A percentile compares a stretch with the other conserved stretches of the same genome.
Evolutionary conservation across 352 stramenopile species (phyloP).

Genomic region (Phytophthora sp.): DNA sequence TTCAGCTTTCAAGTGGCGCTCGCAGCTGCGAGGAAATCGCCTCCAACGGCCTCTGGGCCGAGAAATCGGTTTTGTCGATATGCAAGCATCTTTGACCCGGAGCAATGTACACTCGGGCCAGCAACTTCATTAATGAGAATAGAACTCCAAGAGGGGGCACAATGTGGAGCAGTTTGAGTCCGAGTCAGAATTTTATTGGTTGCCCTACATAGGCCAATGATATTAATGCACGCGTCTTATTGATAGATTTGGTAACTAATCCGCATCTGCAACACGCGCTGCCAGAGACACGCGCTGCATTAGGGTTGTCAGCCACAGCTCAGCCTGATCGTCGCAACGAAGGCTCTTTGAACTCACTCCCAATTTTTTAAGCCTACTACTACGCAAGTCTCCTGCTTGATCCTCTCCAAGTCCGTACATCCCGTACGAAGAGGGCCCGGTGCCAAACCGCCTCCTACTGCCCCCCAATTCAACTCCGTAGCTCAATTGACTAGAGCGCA

Average conservation of each 20-base stretch:
- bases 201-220: neutral
- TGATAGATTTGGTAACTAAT: too few relatives aligned
- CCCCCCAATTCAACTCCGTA: neutral
- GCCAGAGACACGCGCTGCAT: too few relatives aligned
- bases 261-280: too few relatives aligned
- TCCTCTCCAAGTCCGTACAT: too few relatives aligned
- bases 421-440: neutral
- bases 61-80: neutral
- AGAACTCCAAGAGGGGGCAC: neutral
- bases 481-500: constrained; percentile 2
- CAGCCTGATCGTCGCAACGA: too few relatives aligned
- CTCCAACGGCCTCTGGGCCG: neutral
- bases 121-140: constrained; percentile 17
- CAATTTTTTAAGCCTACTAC: too few relatives aligned
- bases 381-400: too few relatives aligned
- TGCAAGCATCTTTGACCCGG: neutral
- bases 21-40: neutral
- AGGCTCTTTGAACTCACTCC: too few relatives aligned
- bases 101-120: constrained; percentile 1
- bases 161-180: neutral
- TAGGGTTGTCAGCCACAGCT: too few relatives aligned
- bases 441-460: neutral
- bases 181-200: too few relatives aligned
- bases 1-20: neutral
- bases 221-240: too few relatives aligned